A percentile compares a stretch with the other conserved stretches of the same genome.
These are phyloP conservation scores for Xylariaceae sp. DNA, from an alignment of 2,329 filamentous ascomycete species.

Conservation along the genomic window DNA sequence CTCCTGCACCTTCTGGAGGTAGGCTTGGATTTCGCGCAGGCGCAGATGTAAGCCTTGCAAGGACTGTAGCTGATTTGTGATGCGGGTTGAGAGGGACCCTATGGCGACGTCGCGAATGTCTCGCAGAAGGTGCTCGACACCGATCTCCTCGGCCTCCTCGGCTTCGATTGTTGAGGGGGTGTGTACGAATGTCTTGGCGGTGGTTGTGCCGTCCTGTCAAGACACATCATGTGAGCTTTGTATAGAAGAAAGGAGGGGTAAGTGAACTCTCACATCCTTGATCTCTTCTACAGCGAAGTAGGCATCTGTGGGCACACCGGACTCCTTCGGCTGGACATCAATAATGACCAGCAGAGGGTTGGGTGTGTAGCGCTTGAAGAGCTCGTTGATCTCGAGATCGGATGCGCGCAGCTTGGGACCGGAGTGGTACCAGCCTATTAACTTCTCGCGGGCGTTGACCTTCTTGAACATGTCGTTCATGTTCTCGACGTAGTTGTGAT, in stretches of 20 bases:
- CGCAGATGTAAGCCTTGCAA: constrained; percentile 93
- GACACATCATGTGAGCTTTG: constrained; percentile 12
- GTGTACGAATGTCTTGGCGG: constrained; percentile 95
- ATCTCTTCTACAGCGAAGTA: constrained; percentile 99
- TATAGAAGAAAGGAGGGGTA: neutral
- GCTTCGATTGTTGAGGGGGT: constrained; percentile 98
- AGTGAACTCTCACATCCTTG: constrained; percentile 72
- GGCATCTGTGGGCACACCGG: constrained; percentile 94
- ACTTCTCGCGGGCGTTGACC: constrained; percentile 96
- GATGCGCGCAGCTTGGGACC: constrained; percentile 95
- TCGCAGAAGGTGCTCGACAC: constrained; percentile 93
- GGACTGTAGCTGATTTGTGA: constrained; percentile 96
- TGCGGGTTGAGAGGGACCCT: constrained; percentile 90
- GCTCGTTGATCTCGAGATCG: constrained; percentile 97
- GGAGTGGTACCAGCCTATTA: constrained; percentile 99
- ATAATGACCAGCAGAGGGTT: constrained; percentile 97
- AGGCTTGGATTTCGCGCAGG: constrained; percentile 89
- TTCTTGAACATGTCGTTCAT: constrained; percentile 99
- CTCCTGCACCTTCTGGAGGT: constrained; percentile 93
- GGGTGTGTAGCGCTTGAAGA: constrained; percentile 98
- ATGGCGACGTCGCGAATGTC: constrained; percentile 98
- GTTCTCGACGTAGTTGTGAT: constrained; percentile 98
- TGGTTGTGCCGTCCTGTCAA: constrained; percentile 86
- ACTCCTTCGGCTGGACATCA: constrained; percentile 96
- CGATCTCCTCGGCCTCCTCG: constrained; percentile 98